Base-by-base conservation (phyloP, 2,329 filamentous ascomycete species). In the Knoxdaviesia capensis region DNA sequence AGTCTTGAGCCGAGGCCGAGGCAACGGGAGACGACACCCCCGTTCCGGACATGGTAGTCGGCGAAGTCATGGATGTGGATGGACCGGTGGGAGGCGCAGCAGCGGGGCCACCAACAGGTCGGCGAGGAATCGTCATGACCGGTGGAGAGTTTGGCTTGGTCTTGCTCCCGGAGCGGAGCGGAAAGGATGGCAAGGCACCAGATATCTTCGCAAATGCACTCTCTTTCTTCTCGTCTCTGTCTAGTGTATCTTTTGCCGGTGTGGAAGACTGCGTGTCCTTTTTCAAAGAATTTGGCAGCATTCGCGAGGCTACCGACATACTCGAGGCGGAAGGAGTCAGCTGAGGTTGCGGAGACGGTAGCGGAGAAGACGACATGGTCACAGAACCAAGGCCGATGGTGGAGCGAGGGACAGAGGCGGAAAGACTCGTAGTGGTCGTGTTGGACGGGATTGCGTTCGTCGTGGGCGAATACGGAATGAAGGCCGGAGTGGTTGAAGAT, bases 41-140 rank as follows among this genome's bases (percentile, higher is more conserved):
- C 20, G 20, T 20, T 20, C 20, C 20, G 20, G 20, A 20, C 20
- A 20, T 20, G 20, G 20, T 3, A 20, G 20, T 20, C 20, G 20
- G 3, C 20, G 20, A 20, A 20, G 20, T 20, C 20, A 20, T 20
- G 20, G 20, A 20, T 20, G 2, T 20, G 3, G 20, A 20, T 3
- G 20, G 20, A 20, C 20, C 20, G 20, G 20, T 3, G 20, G 20
- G 20, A 20, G 47, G 41, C 38, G 42, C 33, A 39, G 39, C 42
- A 37, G 43, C 29, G 41, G 43, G 44, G 20, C 20, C 20, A 20
- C 41, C 49, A 4, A 58, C 50, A 5, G 62, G 59, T 42, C 58
- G 58, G 44, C 61, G 55, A 33, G 56, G 51, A 43, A 64, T 63
- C 11, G 53, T 48, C 49, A 57, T 56, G 31, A 49, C 54, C 38